Evolutionary conservation across 139 green algal genomes (phyloP).

Genomic region (Tetraselmis striata): DNA sequence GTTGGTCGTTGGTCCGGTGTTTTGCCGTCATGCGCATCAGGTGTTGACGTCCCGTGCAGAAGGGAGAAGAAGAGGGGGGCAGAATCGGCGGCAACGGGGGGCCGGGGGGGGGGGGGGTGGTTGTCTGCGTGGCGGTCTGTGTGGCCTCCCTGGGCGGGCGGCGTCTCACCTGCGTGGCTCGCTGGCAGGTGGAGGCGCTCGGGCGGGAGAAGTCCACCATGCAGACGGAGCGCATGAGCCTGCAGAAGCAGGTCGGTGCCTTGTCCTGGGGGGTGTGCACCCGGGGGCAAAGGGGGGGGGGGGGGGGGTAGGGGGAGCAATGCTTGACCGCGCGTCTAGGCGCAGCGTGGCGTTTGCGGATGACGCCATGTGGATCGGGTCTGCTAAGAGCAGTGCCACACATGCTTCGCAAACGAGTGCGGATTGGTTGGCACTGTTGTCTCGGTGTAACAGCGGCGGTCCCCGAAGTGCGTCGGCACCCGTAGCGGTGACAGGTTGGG

Average conservation of each 20-base stretch:
- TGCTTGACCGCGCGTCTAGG: too few species aligned
- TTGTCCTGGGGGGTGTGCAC: slow-evolving; percentile 1
- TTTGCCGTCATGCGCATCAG: too few species aligned
- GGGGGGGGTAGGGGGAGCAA: too few species aligned
- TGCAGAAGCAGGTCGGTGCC: slow-evolving; percentile 51
- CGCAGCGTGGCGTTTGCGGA: too few species aligned
- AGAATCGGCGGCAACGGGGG: not conserved
- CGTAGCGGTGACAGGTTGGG: not conserved
- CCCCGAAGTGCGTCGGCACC: not conserved
- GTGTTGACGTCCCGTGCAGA: too few species aligned
- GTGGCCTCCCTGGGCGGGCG: too few species aligned
- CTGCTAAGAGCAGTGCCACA: too few species aligned
- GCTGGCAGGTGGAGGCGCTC: slow-evolving; percentile 40
- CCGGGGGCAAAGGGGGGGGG: not conserved
- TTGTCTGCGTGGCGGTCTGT: not conserved
- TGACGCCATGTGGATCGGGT: too few species aligned
- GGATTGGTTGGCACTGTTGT: too few species aligned
- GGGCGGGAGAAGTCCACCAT: slow-evolving; percentile 55
- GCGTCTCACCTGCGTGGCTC: too few species aligned
- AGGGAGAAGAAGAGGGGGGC: not conserved
- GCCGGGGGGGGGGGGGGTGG: not conserved
- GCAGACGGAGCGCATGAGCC: slow-evolving; percentile 50
- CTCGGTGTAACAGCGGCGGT: not conserved
- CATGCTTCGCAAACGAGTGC: too few species aligned
- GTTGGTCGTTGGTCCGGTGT: too few species aligned